Percentiles rank a stretch among this genome's conserved stretches.
Conservation (phyloP, 1,139 yeast species). For the Kodamaea suecica region DNA sequence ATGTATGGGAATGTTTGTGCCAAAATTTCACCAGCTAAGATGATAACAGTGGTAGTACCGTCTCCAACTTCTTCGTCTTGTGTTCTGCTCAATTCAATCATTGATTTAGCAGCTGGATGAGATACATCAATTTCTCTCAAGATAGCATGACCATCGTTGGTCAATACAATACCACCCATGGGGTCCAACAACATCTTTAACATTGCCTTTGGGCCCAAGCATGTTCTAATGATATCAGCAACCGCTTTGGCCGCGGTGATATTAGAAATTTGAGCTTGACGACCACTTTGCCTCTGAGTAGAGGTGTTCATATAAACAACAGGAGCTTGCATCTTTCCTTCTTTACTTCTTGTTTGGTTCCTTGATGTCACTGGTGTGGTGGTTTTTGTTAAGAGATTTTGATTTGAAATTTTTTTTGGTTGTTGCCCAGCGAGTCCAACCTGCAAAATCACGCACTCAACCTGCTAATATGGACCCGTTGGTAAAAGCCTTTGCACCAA, state of each 20-base stretch:
- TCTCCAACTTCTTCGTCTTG: slow-evolving; percentile 99
- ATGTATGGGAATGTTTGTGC: slow-evolving; percentile 94
- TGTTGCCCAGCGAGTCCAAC: no score
- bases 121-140: slow-evolving; percentile 87
- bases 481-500: neutral
- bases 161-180: slow-evolving; percentile 96
- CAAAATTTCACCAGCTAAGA: slow-evolving; percentile 91
- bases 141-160: slow-evolving; percentile 97
- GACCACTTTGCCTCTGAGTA: slow-evolving; percentile 92
- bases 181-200: slow-evolving; percentile 97
- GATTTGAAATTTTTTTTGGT: slow-evolving; percentile 8
- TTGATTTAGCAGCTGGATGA: slow-evolving; percentile 98
- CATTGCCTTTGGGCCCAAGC: slow-evolving; percentile 99
- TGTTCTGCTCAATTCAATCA: slow-evolving; percentile 95
- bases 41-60: slow-evolving; percentile 95
- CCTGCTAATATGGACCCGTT: no score
- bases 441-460: no score
- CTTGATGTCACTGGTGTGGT: neutral
- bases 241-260: slow-evolving; percentile 99
- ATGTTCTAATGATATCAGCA: slow-evolving; percentile 94
- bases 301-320: slow-evolving; percentile 65
- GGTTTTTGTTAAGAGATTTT: neutral
- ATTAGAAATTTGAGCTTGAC: slow-evolving; percentile 94
- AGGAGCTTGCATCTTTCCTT: slow-evolving; percentile 47
- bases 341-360: no score